phyloP scores from a whole-genome alignment of 2,329 filamentous ascomycete genomes.

The Rhynchosporium secalis region DNA sequence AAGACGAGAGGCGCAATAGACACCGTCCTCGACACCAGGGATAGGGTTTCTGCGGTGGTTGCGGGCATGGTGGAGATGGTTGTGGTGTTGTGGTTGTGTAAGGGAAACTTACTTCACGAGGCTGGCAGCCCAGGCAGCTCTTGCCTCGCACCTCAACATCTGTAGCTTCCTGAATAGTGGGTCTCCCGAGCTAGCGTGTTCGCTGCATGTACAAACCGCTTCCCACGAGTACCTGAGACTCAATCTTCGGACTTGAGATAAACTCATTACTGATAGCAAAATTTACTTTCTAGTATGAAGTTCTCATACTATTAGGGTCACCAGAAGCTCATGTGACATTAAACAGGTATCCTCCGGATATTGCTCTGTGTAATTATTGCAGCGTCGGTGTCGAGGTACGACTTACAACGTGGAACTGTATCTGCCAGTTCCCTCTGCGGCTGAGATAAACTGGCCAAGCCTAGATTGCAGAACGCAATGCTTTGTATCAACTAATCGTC shows the following conservation, averaged over 20 bases:
- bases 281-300: too few species aligned
- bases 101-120: slow-evolving; percentile 26
- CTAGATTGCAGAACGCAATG: too few species aligned
- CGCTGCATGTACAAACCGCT: slow-evolving; percentile 10
- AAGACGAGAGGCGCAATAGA: slow-evolving; percentile 97
- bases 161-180: slow-evolving; percentile 23
- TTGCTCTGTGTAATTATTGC: too few species aligned
- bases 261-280: too few species aligned
- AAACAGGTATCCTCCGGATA: too few species aligned
- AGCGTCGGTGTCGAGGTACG: too few species aligned
- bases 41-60: slow-evolving; percentile 94
- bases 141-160: not conserved
- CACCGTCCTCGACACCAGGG: slow-evolving; percentile 90
- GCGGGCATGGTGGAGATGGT: slow-evolving; percentile 74
- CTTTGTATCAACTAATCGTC: too few species aligned
- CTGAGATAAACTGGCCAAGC: too few species aligned
- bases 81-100: slow-evolving; percentile 22
- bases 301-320: too few species aligned
- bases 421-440: too few species aligned
- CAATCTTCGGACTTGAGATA: not conserved
- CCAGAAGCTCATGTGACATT: too few species aligned
- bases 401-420: too few species aligned
- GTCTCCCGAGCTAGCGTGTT: slow-evolving; percentile 1
- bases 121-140: slow-evolving; percentile 20
- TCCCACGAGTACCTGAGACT: not conserved